Conservation (phyloP, 768 basidiomycete genomes). For the Podaxis pistillaris region DNA sequence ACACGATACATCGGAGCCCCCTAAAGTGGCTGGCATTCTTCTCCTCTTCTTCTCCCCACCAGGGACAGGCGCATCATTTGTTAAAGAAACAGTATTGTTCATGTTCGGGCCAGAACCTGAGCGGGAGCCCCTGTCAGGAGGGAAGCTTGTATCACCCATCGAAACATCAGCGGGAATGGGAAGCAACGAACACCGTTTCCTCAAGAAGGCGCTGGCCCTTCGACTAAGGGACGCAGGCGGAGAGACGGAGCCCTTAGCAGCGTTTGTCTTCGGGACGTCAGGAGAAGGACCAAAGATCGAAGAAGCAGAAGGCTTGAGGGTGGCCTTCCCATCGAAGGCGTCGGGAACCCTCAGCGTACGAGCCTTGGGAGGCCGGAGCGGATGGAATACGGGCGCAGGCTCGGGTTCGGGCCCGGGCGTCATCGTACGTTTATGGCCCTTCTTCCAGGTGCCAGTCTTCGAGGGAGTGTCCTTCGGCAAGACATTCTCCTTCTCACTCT, state of each 20-base stretch:
- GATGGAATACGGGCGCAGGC: constrained; percentile 56
- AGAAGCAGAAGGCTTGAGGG: constrained; percentile 4
- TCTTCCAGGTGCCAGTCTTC: constrained; percentile 16
- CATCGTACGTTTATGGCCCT: constrained; percentile 49
- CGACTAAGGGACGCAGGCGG: constrained; percentile 9
- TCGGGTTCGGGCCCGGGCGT: constrained; percentile 61
- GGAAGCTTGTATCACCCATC: constrained; percentile 2
- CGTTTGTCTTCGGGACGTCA: not conserved
- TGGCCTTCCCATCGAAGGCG: constrained; percentile 5
- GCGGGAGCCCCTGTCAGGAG: not conserved
- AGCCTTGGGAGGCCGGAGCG: constrained; percentile 48
- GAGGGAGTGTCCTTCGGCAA: constrained; percentile 17
- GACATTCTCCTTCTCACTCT: constrained; percentile 22
- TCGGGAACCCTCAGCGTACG: constrained; percentile 19
- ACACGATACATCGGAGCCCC: constrained; percentile 49
- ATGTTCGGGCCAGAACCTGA: constrained; percentile 1
- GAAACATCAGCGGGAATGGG: constrained; percentile 8
- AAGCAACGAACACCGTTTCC: constrained; percentile 11
- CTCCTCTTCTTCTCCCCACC: constrained; percentile 51
- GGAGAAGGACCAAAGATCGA: not conserved
- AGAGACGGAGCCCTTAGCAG: constrained; percentile 3
- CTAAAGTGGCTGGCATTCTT: constrained; percentile 66
- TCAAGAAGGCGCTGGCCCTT: constrained; percentile 11
- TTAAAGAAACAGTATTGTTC: not conserved
- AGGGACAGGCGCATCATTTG: constrained; percentile 19